Base-by-base conservation (phyloP, 257 asterid species). In the Solanum arcanum region DNA sequence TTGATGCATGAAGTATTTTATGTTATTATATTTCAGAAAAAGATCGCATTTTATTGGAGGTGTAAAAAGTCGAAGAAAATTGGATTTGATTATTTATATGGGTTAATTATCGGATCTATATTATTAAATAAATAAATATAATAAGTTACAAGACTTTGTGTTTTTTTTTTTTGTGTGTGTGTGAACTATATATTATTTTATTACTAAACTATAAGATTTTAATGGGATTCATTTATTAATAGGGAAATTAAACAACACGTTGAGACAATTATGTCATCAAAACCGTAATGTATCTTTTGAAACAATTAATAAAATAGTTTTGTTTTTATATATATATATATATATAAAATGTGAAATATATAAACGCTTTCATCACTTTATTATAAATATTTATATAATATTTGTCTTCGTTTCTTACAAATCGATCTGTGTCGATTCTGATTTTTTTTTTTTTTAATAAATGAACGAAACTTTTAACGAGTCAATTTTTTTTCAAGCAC, bases 41-140 rank as follows among this genome's bases (percentile, higher is more conserved):
- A 18, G 12, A 10, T 7, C 0, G 12, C 0, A 3, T 11, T 11
- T 56, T 11, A 56, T 56, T 1, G n/a, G n/a, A 5, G 64, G 62
- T 56, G 21, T 18, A n/a, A 31, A 56, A 18, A 56, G 64, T 10
- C 6, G 10, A 6, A 18, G 64, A 56, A 56, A 56, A 1, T 56
- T 56, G 64, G 21, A 56, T 56, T 1, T 1, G 8, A 56, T 56
- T 3, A 56, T 56, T 56, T 20, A 56, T 56, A 23, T 56, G n/a
- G n/a, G 11, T 56, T 10, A 56, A 56, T 1, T 18, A 52, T 52
- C 47, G 20, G 64, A 56, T 56, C n/a, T 1, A 18, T 56, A 18
- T 56, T 7, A 56, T 18, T 1, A 52, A 52, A 52, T 52, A 52
- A 52, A 56, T 56, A 56, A 7, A 56, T 1, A 18, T 6, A 23